A percentile compares a stretch with the other conserved stretches of the same genome.
Conservation (phyloP, 1,284 basidiomycete species). For the Sphaerobolus stellatus region DNA sequence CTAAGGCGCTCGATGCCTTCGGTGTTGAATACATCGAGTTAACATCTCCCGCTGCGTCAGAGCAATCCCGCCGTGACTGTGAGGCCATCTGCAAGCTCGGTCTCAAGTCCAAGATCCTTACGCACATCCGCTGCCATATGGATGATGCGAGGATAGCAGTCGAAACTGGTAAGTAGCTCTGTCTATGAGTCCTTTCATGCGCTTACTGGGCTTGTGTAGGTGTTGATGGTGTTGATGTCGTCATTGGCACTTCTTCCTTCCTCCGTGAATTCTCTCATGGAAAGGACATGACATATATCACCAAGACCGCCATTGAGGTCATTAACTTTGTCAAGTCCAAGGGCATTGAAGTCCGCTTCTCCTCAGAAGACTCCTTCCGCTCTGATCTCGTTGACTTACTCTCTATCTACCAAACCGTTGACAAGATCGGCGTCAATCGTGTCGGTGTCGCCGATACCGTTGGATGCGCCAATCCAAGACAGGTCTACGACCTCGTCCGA, state of each 20-base stretch:
- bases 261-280: slow-evolving; percentile 99
- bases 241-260: slow-evolving; percentile 99
- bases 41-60: slow-evolving; percentile 96
- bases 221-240: slow-evolving; percentile 98
- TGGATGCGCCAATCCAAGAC: slow-evolving; percentile 97
- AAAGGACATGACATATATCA: slow-evolving; percentile 99
- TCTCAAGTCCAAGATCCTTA: slow-evolving; percentile 95
- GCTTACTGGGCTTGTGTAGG: slow-evolving; percentile 43
- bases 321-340: slow-evolving; percentile 99
- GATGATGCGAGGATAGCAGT: slow-evolving; percentile 98
- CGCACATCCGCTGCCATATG: slow-evolving; percentile 99
- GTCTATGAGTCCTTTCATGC: slow-evolving; percentile 6
- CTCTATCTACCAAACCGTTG: slow-evolving; percentile 98
- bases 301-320: slow-evolving; percentile 98
- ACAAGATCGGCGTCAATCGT: slow-evolving; percentile 99
- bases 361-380: slow-evolving; percentile 99
- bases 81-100: slow-evolving; percentile 99
- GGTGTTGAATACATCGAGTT: slow-evolving; percentile 99
- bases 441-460: slow-evolving; percentile 99
- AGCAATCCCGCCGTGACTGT: slow-evolving; percentile 93
- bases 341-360: slow-evolving; percentile 99
- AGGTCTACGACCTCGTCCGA: slow-evolving; percentile 97
- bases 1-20: slow-evolving; percentile 94
- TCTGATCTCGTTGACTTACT: slow-evolving; percentile 98
- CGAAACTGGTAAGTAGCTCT: slow-evolving; percentile 76